phyloP scores from a whole-genome alignment of 2,329 filamentous ascomycete genomes.

The Phialophora expanda region DNA sequence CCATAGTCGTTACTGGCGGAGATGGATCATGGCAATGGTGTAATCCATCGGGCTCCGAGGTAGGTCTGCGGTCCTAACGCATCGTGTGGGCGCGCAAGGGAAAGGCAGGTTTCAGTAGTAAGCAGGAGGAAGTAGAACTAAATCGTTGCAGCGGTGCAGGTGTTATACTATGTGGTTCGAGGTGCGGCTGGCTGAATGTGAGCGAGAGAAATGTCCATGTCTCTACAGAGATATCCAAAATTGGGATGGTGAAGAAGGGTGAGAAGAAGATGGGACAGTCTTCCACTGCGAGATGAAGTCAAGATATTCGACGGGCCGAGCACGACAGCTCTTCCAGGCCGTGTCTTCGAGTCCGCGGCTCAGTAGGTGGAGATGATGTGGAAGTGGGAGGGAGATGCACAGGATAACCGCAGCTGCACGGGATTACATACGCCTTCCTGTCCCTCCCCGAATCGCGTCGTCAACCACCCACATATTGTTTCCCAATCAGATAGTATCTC shows the following conservation, averaged over 20 bases:
- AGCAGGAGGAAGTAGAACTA: background rate
- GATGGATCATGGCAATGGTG: conserved; percentile 30
- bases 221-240: conserved; percentile 33
- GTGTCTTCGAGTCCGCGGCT: conserved; percentile 4
- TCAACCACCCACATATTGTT: conserved; percentile 4
- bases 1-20: conserved; percentile 44
- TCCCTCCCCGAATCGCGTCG: conserved; percentile 12
- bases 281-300: conserved; percentile 10
- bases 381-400: conserved; percentile 10
- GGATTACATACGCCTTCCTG: conserved; percentile 6
- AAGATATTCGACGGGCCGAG: conserved; percentile 37
- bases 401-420: background rate
- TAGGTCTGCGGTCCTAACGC: conserved; percentile 9
- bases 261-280: conserved; percentile 32
- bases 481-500: background rate
- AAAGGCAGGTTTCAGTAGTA: background rate
- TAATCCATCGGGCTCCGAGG: conserved; percentile 29
- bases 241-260: conserved; percentile 16
- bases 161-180: conserved; percentile 4
- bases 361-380: conserved; percentile 16
- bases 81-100: conserved; percentile 4
- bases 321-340: conserved; percentile 29
- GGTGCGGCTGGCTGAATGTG: conserved; percentile 9
- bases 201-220: conserved; percentile 26
- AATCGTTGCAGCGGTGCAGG: background rate